Evolutionary conservation across 805 yeast genomes (phyloP).

Genomic region (Saccharomycopsis sp.): DNA sequence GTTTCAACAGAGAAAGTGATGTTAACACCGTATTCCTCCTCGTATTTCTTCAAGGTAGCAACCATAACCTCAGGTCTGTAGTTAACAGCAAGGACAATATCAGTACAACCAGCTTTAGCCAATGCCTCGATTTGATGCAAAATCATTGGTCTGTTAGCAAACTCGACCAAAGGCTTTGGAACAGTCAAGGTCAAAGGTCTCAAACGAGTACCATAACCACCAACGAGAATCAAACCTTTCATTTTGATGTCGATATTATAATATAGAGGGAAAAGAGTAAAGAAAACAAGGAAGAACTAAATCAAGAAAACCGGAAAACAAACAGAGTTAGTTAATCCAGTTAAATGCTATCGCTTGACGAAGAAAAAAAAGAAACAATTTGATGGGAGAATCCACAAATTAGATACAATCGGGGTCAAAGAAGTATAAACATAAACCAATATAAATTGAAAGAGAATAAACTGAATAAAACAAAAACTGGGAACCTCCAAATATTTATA

Average conservation of each 20-base stretch:
- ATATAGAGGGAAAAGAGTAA: not conserved
- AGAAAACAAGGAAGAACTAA: not conserved
- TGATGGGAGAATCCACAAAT: not conserved
- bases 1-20: slow-evolving; percentile 98
- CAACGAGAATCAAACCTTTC: slow-evolving; percentile 97
- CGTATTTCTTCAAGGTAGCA: slow-evolving; percentile 87
- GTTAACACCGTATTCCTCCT: slow-evolving; percentile 85
- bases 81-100: slow-evolving; percentile 96
- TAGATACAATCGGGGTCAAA: not conserved
- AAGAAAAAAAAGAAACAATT: not conserved
- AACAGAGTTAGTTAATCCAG: not conserved
- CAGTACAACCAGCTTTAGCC: slow-evolving; percentile 97
- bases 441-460: not conserved
- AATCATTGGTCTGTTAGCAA: slow-evolving; percentile 99
- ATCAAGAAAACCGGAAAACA: not conserved
- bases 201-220: slow-evolving; percentile 99
- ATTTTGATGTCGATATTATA: slow-evolving; percentile 30
- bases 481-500: not conserved
- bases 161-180: slow-evolving; percentile 96
- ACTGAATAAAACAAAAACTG: not conserved
- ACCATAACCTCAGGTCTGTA: slow-evolving; percentile 99
- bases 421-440: not conserved
- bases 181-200: slow-evolving; percentile 94
- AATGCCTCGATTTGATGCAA: slow-evolving; percentile 97
- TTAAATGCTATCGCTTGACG: not conserved